phyloP scores from a whole-genome alignment of 805 yeast species.

The Kuraishia ogatae region DNA sequence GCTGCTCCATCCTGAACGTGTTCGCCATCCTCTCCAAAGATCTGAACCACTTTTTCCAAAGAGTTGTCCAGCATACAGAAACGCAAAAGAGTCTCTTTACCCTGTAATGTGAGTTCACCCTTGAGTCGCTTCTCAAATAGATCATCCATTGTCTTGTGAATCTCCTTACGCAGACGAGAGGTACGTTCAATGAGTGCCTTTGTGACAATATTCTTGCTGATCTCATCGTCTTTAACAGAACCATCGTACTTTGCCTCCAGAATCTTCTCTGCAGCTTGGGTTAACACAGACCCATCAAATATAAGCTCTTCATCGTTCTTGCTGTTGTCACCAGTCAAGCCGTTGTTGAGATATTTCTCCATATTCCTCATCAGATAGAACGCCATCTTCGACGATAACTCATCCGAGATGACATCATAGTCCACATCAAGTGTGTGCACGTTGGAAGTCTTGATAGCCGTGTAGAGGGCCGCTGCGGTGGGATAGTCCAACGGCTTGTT shows the following conservation, averaged over 20 bases:
- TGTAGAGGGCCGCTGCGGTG: conserved; percentile 40
- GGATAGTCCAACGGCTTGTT: conserved; percentile 34
- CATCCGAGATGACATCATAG: conserved; percentile 42
- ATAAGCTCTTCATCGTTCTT: conserved; percentile 46
- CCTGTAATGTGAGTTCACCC: conserved; percentile 42
- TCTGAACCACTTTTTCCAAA: conserved; percentile 40
- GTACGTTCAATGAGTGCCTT: conserved; percentile 45
- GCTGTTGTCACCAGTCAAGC: conserved; percentile 11
- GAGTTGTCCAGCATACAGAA: conserved; percentile 48
- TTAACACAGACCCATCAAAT: conserved; percentile 67
- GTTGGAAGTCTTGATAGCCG: conserved; percentile 39
- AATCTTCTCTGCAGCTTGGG: conserved; percentile 65
- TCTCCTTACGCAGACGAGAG: conserved; percentile 36
- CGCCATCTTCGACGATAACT: conserved; percentile 44
- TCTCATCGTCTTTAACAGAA: conserved; percentile 22
- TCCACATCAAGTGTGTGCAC: conserved; percentile 45
- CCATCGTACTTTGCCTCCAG: conserved; percentile 29
- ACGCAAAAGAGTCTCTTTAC: conserved; percentile 43
- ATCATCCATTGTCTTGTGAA: conserved; percentile 42
- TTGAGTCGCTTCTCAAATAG: conserved; percentile 35
- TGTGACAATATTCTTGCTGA: conserved; percentile 33
- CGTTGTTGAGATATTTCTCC: conserved; percentile 33
- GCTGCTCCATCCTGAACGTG: conserved; percentile 3
- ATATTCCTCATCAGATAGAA: conserved; percentile 49
- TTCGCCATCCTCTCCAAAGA: conserved; percentile 30